A percentile compares a stretch with the other conserved stretches of the same genome.
These are phyloP conservation scores for Aspergillus persii DNA, from an alignment of 2,329 filamentous ascomycete species.

Conservation along the genomic window DNA sequence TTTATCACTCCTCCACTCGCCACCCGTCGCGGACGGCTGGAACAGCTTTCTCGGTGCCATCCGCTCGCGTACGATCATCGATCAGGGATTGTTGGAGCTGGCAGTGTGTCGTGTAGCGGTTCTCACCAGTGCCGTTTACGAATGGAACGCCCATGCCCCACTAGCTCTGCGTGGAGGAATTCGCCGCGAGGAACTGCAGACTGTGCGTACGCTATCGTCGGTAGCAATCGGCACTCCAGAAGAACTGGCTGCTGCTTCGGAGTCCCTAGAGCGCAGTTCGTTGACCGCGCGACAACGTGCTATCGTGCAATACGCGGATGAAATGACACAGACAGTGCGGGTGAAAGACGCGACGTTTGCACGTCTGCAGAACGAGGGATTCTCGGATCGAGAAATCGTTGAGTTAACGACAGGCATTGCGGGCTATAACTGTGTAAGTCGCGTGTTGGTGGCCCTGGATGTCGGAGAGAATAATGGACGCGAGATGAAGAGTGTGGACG, in stretches of 20 bases:
- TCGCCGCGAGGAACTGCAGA: conserved; percentile 47
- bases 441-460: conserved; percentile 80
- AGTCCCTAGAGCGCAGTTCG: conserved; percentile 37
- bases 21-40: conserved; percentile 70
- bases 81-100: conserved; percentile 63
- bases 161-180: conserved; percentile 49
- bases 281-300: conserved; percentile 64
- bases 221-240: conserved; percentile 34
- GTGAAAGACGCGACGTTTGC: conserved; percentile 69
- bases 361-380: conserved; percentile 55
- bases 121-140: conserved; percentile 77
- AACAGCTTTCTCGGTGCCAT: conserved; percentile 58
- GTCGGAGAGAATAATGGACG: conserved; percentile 49
- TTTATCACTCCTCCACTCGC: conserved; percentile 71
- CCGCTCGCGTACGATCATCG: conserved; percentile 50
- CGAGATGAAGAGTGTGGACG: conserved; percentile 65
- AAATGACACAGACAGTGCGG: conserved; percentile 72
- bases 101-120: conserved; percentile 78
- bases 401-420: conserved; percentile 82
- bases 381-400: conserved; percentile 71
- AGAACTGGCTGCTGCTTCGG: conserved; percentile 31
- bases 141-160: conserved; percentile 78
- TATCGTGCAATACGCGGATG: conserved; percentile 71
- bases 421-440: conserved; percentile 85
- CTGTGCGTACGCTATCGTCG: conserved; percentile 52